Percentiles rank a stretch among this genome's conserved stretches.
Evolutionary conservation across 495 filamentous ascomycete genomes (phyloP).

Genomic region (Aspergillus bridgeri): DNA sequence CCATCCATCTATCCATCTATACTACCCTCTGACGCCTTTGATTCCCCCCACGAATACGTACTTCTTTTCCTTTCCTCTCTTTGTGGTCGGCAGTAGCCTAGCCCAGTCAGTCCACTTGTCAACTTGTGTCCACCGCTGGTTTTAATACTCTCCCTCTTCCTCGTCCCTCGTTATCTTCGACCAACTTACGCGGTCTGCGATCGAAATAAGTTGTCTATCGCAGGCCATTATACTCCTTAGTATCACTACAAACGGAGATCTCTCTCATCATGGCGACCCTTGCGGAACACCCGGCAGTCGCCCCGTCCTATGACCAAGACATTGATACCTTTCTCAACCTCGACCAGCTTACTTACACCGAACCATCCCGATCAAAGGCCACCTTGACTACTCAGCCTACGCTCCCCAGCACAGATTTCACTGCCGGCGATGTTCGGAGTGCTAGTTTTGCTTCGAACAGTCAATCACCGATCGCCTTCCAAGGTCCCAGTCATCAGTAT

Average conservation of each 20-base stretch:
- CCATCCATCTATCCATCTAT: neutral
- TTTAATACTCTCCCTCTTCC: neutral
- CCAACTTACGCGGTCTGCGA: neutral
- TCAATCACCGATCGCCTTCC: slow-evolving; percentile 55
- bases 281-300: slow-evolving; percentile 36
- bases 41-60: neutral
- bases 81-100: neutral
- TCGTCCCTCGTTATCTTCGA: slow-evolving; percentile 3
- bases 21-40: too few relatives aligned
- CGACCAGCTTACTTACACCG: slow-evolving; percentile 46
- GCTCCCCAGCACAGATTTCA: slow-evolving; percentile 38
- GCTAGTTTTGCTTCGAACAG: slow-evolving; percentile 40
- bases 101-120: slow-evolving; percentile 6
- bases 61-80: neutral
- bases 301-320: slow-evolving; percentile 45
- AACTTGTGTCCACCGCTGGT: neutral
- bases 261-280: slow-evolving; percentile 40
- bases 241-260: slow-evolving; percentile 1
- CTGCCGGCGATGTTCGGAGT: slow-evolving; percentile 34
- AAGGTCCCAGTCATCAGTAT: slow-evolving; percentile 88
- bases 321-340: slow-evolving; percentile 50
- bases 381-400: slow-evolving; percentile 36
- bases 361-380: slow-evolving; percentile 39
- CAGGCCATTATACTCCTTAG: neutral
- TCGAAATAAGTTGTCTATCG: neutral